Conservation (phyloP, 441 rosid genomes). For the Macaranga tanarius region DNA sequence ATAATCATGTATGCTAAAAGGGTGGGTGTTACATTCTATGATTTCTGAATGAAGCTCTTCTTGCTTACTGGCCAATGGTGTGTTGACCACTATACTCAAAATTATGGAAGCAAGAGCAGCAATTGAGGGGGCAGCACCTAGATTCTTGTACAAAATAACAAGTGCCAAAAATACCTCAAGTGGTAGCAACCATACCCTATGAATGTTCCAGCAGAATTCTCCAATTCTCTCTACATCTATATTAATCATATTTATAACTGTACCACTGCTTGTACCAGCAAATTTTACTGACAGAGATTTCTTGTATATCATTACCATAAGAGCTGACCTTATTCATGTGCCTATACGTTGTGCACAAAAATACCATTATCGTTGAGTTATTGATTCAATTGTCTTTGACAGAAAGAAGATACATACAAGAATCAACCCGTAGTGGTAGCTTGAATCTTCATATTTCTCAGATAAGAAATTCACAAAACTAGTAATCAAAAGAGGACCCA, state of each 20-base stretch:
- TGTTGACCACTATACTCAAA: slow-evolving; percentile 61
- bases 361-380: slow-evolving; percentile 68
- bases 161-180: slow-evolving; percentile 61
- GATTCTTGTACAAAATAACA: slow-evolving; percentile 47
- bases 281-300: slow-evolving; percentile 48
- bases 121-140: slow-evolving; percentile 56
- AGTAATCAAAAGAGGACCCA: slow-evolving; percentile 62
- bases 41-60: slow-evolving; percentile 50
- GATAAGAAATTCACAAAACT: slow-evolving; percentile 60
- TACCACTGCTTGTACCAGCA: slow-evolving; percentile 44
- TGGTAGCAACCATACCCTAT: slow-evolving; percentile 72
- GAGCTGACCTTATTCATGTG: slow-evolving; percentile 51
- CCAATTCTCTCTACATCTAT: slow-evolving; percentile 71
- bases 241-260: slow-evolving; percentile 54
- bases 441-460: slow-evolving; percentile 35
- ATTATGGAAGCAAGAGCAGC: slow-evolving; percentile 56
- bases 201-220: slow-evolving; percentile 60
- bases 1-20: no score
- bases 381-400: slow-evolving; percentile 59
- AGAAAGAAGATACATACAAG: slow-evolving; percentile 58
- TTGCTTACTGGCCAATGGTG: slow-evolving; percentile 59
- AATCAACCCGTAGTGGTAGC: slow-evolving; percentile 43
- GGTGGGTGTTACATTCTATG: no score
- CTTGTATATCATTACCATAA: slow-evolving; percentile 53
- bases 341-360: slow-evolving; percentile 72